Evolutionary conservation across 164 flowering plant species (phyloP).

Genomic region (Cinnamomum chago): DNA sequence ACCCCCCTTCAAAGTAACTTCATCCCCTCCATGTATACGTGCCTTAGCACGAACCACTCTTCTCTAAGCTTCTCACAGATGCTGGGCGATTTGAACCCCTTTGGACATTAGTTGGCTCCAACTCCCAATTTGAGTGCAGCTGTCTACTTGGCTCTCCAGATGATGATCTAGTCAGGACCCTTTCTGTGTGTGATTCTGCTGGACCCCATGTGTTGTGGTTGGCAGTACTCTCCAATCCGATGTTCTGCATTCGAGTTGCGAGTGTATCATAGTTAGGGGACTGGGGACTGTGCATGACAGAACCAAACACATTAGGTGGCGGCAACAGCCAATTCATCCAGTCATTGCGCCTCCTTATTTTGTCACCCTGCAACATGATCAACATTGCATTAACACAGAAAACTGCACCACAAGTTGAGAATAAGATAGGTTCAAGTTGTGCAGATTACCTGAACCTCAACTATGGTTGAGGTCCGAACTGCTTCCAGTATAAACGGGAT

Average conservation of each 20-base stretch:
- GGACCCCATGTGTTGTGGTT: slow-evolving; percentile 16
- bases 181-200: slow-evolving; percentile 18
- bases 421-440: no score
- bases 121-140: slow-evolving; percentile 22
- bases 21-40: not conserved
- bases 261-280: slow-evolving; percentile 18
- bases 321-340: slow-evolving; percentile 51
- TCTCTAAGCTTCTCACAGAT: slow-evolving; percentile 6
- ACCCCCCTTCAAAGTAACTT: not conserved
- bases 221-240: slow-evolving; percentile 30
- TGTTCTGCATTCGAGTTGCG: slow-evolving; percentile 25
- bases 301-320: slow-evolving; percentile 13
- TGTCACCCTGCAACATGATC: slow-evolving; percentile 62
- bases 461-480: slow-evolving; percentile 40
- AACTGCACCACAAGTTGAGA: slow-evolving; percentile 5
- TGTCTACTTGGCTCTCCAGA: slow-evolving; percentile 21
- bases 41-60: not conserved
- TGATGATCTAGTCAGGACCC: slow-evolving; percentile 15
- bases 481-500: slow-evolving; percentile 48
- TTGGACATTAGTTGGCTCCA: slow-evolving; percentile 8
- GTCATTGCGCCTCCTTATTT: slow-evolving; percentile 50
- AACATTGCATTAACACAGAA: slow-evolving; percentile 16
- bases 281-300: slow-evolving; percentile 14
- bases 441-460: slow-evolving; percentile 57
- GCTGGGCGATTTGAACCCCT: slow-evolving; percentile 11